phyloP scores from a whole-genome alignment of 75 land plant genomes.

The Pseudotsuga menziesii region DNA sequence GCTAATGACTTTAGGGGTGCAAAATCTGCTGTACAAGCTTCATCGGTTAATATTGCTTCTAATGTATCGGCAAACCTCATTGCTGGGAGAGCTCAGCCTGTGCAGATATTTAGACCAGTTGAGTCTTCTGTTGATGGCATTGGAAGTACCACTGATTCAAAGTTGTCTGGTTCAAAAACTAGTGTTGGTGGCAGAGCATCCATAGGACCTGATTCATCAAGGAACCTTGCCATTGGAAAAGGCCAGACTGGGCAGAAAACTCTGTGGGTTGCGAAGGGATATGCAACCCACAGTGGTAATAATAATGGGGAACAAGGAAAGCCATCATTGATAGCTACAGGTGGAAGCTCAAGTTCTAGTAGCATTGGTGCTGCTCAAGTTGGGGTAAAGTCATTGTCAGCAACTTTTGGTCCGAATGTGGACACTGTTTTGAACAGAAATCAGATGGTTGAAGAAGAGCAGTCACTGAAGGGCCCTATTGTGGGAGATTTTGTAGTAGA shows the following conservation, averaged over 20 bases:
- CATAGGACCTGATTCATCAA: background rate
- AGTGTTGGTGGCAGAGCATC: background rate
- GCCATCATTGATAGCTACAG: background rate
- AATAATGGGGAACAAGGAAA: constrained; percentile 1
- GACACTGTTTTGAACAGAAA: background rate
- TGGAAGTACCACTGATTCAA: constrained; percentile 1
- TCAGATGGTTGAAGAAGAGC: constrained; percentile 10
- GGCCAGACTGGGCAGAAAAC: constrained; percentile 8
- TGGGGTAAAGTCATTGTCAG: background rate
- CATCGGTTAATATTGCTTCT: background rate
- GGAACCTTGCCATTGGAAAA: background rate
- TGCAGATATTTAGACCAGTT: background rate
- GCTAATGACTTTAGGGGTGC: background rate
- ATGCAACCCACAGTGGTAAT: constrained; percentile 28
- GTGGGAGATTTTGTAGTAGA: constrained; percentile 53
- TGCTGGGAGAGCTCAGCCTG: background rate
- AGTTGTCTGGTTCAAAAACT: background rate
- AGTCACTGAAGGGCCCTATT: constrained; percentile 26
- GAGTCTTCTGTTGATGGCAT: background rate
- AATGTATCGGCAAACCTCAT: background rate
- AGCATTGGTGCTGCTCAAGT: background rate
- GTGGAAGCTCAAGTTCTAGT: background rate
- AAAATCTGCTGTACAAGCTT: background rate
- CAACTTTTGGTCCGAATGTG: background rate
- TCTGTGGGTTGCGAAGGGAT: constrained; percentile 34